Percentiles rank a stretch among this genome's conserved stretches.
These are phyloP conservation scores for Hygrophoropsis aurantiaca DNA, from an alignment of 768 basidiomycete genomes.

Conservation along the genomic window DNA sequence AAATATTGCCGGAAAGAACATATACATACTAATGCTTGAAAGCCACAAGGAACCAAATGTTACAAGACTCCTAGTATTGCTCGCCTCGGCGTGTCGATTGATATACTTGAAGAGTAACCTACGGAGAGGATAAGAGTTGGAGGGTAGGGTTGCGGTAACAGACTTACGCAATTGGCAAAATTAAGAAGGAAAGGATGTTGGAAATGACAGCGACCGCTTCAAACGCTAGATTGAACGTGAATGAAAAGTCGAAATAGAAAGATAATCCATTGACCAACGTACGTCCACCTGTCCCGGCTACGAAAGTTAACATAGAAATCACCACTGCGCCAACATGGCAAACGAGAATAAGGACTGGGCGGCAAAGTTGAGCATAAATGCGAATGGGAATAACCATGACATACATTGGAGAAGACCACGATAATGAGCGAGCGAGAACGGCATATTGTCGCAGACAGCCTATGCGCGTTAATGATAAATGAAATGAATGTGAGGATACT, in stretches of 20 bases:
- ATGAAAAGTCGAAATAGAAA: neutral
- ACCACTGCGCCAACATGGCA: slow-evolving; percentile 11
- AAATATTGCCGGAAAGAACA: neutral
- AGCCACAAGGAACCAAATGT: slow-evolving; percentile 21
- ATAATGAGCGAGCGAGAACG: slow-evolving; percentile 20
- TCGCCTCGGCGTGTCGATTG: slow-evolving; percentile 14
- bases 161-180: slow-evolving; percentile 20
- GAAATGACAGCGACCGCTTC: slow-evolving; percentile 16
- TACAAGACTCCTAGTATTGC: slow-evolving; percentile 20
- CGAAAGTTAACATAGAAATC: slow-evolving; percentile 16
- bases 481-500: slow-evolving; percentile 5
- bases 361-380: neutral
- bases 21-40: slow-evolving; percentile 15
- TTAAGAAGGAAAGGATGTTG: slow-evolving; percentile 8
- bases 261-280: slow-evolving; percentile 1
- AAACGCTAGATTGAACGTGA: slow-evolving; percentile 14
- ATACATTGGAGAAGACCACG: slow-evolving; percentile 19
- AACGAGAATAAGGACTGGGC: slow-evolving; percentile 15
- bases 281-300: slow-evolving; percentile 22
- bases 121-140: neutral
- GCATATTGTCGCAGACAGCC: slow-evolving; percentile 26
- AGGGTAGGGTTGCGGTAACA: neutral
- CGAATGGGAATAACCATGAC: slow-evolving; percentile 5
- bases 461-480: neutral
- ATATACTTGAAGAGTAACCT: slow-evolving; percentile 17